These are phyloP conservation scores for Leishmania tropica DNA, from an alignment of 208 protist species.

Conservation along the genomic window DNA sequence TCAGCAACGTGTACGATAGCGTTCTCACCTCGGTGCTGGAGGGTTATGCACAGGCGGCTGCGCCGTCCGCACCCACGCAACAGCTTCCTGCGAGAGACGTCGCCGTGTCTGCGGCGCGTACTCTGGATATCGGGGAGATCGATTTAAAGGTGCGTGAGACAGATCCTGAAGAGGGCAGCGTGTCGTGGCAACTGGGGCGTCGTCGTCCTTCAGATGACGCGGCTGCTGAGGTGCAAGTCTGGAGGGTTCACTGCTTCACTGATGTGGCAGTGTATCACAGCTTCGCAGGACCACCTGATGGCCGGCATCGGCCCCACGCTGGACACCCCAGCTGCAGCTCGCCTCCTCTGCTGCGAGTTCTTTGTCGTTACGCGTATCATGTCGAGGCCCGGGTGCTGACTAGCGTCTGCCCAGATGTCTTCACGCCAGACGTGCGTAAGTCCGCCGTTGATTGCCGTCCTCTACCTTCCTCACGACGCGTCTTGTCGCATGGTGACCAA, in stretches of 20 bases:
- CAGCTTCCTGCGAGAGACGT: not conserved
- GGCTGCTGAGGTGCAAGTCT: constrained; percentile 11
- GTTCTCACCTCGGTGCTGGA: constrained; percentile 1
- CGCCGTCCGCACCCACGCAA: constrained; percentile 7
- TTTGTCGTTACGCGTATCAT: constrained; percentile 28
- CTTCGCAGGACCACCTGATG: not conserved
- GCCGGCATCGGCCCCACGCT: not conserved
- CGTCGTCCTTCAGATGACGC: not conserved
- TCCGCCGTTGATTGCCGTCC: not conserved
- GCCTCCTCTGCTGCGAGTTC: constrained; percentile 8
- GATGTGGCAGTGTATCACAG: not conserved
- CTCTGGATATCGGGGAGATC: not conserved
- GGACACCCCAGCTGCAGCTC: not conserved
- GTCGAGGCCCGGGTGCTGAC: constrained; percentile 27
- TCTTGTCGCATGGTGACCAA: not conserved
- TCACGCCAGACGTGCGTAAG: not conserved
- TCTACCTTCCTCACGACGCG: not conserved
- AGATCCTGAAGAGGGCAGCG: not conserved
- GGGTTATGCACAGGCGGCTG: not conserved
- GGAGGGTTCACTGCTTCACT: constrained; percentile 22
- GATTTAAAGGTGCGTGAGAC: not conserved
- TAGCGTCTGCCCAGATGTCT: not conserved
- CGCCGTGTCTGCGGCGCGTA: not conserved
- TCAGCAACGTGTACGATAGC: constrained; percentile 15
- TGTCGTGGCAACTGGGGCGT: not conserved